Evolutionary conservation across 2,329 filamentous ascomycete genomes (phyloP).

Genomic region (Fusarium newnesense): DNA sequence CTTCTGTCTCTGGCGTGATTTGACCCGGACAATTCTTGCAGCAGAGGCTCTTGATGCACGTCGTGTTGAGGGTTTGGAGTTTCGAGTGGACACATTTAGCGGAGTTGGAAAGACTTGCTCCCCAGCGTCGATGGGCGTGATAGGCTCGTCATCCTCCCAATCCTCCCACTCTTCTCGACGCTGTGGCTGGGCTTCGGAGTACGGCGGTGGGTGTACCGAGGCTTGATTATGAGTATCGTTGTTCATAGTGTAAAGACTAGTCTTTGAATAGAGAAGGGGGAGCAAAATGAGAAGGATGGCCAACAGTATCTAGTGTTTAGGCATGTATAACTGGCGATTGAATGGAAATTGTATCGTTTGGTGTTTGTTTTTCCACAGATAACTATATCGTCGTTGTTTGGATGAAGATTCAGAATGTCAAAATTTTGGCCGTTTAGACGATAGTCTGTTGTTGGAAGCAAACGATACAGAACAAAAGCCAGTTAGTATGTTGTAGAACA

Average conservation of each 20-base stretch:
- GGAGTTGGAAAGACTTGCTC: slow-evolving; percentile 48
- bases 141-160: slow-evolving; percentile 61
- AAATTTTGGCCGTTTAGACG: slow-evolving; percentile 3
- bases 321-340: slow-evolving; percentile 16
- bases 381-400: slow-evolving; percentile 5
- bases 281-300: not conserved
- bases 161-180: slow-evolving; percentile 62
- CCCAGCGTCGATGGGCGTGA: slow-evolving; percentile 53
- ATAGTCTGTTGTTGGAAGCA: slow-evolving; percentile 8
- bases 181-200: slow-evolving; percentile 29
- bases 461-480: slow-evolving; percentile 10
- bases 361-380: slow-evolving; percentile 8
- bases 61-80: slow-evolving; percentile 24
- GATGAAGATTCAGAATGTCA: not conserved
- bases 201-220: slow-evolving; percentile 23
- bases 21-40: slow-evolving; percentile 58
- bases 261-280: slow-evolving; percentile 16
- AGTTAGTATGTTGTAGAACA: slow-evolving; percentile 28
- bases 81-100: slow-evolving; percentile 22
- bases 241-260: slow-evolving; percentile 25
- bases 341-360: slow-evolving; percentile 17
- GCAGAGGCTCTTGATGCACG: slow-evolving; percentile 51
- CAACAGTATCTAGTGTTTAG: slow-evolving; percentile 15
- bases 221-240: slow-evolving; percentile 20
- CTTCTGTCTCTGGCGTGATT: slow-evolving; percentile 70